These are phyloP conservation scores for Keqinozyma sinolaborantium DNA, from an alignment of 1,139 yeast genomes.

Conservation along the genomic window DNA sequence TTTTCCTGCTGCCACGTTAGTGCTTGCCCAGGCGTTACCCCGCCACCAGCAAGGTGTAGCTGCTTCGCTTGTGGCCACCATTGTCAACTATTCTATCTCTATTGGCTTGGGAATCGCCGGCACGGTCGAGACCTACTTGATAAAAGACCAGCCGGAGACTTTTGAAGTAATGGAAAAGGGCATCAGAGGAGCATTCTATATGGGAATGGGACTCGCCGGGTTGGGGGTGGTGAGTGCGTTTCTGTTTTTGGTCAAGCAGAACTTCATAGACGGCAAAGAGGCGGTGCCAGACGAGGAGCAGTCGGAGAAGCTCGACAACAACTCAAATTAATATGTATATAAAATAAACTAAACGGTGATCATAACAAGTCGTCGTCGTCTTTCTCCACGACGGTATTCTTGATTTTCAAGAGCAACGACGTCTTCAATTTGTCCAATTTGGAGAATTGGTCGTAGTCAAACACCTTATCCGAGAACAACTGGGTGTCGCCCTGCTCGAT, in stretches of 20 bases:
- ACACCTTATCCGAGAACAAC: slow-evolving; percentile 68
- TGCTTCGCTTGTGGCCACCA: slow-evolving; percentile 59
- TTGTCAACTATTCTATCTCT: slow-evolving; percentile 61
- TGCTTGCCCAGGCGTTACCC: slow-evolving; percentile 50
- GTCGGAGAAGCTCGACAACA: too few species aligned
- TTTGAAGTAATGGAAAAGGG: slow-evolving; percentile 28
- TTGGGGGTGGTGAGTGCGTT: slow-evolving; percentile 33
- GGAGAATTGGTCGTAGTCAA: slow-evolving; percentile 82
- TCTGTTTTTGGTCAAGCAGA: too few species aligned
- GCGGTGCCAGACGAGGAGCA: too few species aligned
- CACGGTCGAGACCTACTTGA: slow-evolving; percentile 48
- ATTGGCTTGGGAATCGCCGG: slow-evolving; percentile 66
- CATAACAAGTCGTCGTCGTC: slow-evolving; percentile 57
- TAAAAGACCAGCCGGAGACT: slow-evolving; percentile 18
- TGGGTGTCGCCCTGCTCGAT: slow-evolving; percentile 81
- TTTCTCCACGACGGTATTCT: slow-evolving; percentile 66
- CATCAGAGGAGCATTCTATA: slow-evolving; percentile 40
- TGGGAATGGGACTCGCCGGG: slow-evolving; percentile 53
- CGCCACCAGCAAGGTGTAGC: slow-evolving; percentile 59
- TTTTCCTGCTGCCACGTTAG: slow-evolving; percentile 58
- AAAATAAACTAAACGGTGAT: slow-evolving; percentile 3
- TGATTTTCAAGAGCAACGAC: slow-evolving; percentile 77
- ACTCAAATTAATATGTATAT: slow-evolving; percentile 1
- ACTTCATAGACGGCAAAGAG: too few species aligned
- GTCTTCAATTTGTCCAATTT: slow-evolving; percentile 93